phyloP scores from a whole-genome alignment of 1,284 basidiomycete genomes.

The Malassezia sympodialis region DNA sequence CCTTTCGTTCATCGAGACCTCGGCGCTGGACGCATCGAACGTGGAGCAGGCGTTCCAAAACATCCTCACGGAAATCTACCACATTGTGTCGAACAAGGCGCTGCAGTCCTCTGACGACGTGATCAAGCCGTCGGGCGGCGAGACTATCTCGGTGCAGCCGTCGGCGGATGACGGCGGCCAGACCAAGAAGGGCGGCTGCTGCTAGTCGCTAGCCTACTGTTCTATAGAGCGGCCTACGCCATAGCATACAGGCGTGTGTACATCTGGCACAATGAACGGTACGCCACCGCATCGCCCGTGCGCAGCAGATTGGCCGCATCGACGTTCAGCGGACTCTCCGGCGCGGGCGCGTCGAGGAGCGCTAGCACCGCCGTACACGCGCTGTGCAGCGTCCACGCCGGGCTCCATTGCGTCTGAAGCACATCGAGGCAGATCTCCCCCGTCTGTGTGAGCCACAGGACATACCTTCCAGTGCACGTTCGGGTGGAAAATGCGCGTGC shows the following conservation, averaged over 20 bases:
- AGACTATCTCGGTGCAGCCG: constrained; percentile 48
- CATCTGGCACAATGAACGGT: constrained; percentile 26
- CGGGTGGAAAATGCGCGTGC: constrained; percentile 41
- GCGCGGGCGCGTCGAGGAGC: constrained; percentile 44
- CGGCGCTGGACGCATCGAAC: constrained; percentile 96
- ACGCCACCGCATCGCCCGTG: constrained; percentile 25
- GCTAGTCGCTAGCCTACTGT: constrained; percentile 17
- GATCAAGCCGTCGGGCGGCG: constrained; percentile 46
- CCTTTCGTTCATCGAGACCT: constrained; percentile 85
- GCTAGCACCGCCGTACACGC: constrained; percentile 42
- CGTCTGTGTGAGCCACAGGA: constrained; percentile 12
- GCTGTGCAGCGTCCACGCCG: constrained; percentile 44
- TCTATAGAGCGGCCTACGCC: not conserved
- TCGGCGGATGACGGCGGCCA: constrained; percentile 44
- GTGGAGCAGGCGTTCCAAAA: constrained; percentile 89
- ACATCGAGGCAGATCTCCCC: constrained; percentile 49
- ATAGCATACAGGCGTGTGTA: constrained; percentile 21
- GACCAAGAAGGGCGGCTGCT: constrained; percentile 47
- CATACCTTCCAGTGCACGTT: constrained; percentile 36
- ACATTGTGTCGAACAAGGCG: constrained; percentile 48
- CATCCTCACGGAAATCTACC: constrained; percentile 61
- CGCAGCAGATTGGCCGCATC: constrained; percentile 42
- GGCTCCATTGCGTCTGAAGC: constrained; percentile 42
- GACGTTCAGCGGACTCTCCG: constrained; percentile 46
- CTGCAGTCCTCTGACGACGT: constrained; percentile 47